phyloP scores from a whole-genome alignment of 768 basidiomycete species.

The Kwoniella pini region DNA sequence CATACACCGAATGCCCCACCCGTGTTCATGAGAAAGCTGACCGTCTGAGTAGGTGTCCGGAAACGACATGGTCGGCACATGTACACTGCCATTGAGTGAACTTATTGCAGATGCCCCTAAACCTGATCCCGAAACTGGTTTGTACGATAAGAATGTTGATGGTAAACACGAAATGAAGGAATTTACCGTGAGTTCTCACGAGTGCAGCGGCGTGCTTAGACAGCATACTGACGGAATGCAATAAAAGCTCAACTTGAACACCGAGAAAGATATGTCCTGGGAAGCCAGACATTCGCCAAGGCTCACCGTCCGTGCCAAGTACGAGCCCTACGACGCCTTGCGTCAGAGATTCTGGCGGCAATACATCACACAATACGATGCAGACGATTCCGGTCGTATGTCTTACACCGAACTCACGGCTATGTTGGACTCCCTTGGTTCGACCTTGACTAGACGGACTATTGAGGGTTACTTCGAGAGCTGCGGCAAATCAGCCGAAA shows the following conservation, averaged over 20 bases:
- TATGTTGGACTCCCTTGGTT: constrained; percentile 96
- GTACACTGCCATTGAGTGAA: constrained; percentile 68
- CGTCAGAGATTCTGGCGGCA: constrained; percentile 88
- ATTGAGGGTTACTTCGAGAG: constrained; percentile 78
- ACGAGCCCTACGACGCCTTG: constrained; percentile 89
- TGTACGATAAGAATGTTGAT: constrained; percentile 62
- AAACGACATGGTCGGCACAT: constrained; percentile 87
- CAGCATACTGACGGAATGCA: not conserved
- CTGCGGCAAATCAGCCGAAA: constrained; percentile 64
- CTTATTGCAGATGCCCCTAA: constrained; percentile 69
- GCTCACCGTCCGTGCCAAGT: constrained; percentile 69
- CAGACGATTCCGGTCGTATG: constrained; percentile 72
- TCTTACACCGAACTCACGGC: constrained; percentile 85
- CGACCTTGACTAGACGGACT: constrained; percentile 78
- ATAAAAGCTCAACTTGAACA: constrained; percentile 61
- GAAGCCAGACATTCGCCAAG: constrained; percentile 70
- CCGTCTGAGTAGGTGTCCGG: constrained; percentile 42
- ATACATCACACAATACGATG: constrained; percentile 85
- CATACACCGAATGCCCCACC: not conserved
- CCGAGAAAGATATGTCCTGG: constrained; percentile 68
- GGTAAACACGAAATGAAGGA: constrained; percentile 69
- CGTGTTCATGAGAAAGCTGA: not conserved
- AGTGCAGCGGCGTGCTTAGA: too few species aligned
- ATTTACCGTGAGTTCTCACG: constrained; percentile 57
- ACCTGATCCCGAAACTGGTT: constrained; percentile 62